These are phyloP conservation scores for Amanita rimosa DNA, from an alignment of 768 basidiomycete genomes.

Conservation along the genomic window DNA sequence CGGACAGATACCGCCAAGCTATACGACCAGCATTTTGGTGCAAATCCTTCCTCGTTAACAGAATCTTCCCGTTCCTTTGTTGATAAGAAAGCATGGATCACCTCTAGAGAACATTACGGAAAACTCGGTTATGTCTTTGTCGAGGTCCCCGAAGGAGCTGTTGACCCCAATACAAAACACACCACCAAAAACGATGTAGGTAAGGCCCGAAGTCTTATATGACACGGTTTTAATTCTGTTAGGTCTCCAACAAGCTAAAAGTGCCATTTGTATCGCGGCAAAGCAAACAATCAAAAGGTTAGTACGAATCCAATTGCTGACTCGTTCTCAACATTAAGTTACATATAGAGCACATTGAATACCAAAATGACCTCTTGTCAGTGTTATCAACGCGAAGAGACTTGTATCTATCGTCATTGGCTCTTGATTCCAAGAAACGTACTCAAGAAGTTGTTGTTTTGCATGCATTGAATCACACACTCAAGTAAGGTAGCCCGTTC, in stretches of 20 bases:
- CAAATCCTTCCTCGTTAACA: conserved; percentile 38
- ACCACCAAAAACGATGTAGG: conserved; percentile 22
- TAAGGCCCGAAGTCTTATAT: background rate
- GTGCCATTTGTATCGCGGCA: conserved; percentile 44
- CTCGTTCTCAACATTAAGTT: background rate
- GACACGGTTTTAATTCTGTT: background rate
- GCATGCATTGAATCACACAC: conserved; percentile 82
- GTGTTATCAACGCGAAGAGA: conserved; percentile 61
- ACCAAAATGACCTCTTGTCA: conserved; percentile 64
- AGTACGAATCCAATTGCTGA: background rate
- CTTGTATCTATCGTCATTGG: conserved; percentile 57
- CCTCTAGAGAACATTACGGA: conserved; percentile 34
- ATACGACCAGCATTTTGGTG: conserved; percentile 72
- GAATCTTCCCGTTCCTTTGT: conserved; percentile 37
- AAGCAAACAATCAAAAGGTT: conserved; percentile 19
- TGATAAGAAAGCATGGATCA: conserved; percentile 48
- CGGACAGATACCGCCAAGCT: conserved; percentile 21
- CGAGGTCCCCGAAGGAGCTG: conserved; percentile 32
- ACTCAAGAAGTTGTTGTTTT: conserved; percentile 62
- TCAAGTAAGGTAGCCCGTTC: conserved; percentile 46
- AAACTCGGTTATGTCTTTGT: conserved; percentile 48
- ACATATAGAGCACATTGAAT: conserved; percentile 27
- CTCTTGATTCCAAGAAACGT: conserved; percentile 50
- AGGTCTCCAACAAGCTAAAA: conserved; percentile 51
- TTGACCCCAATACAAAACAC: conserved; percentile 15